Evolutionary conservation across 495 filamentous ascomycete genomes (phyloP).

Genomic region (Xylaria telfairii): DNA sequence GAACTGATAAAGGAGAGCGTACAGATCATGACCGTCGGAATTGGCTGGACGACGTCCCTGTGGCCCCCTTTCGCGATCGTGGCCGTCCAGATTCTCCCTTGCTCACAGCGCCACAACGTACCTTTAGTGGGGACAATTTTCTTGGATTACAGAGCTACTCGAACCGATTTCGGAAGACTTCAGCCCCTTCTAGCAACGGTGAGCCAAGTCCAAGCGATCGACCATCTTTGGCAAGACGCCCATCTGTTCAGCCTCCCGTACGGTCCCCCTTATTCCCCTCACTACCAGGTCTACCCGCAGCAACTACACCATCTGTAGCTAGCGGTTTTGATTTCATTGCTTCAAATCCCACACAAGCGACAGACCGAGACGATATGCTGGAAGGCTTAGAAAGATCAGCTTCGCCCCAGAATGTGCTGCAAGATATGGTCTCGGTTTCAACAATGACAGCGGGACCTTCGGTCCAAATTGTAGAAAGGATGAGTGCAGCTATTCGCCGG

Average conservation of each 20-base stretch:
- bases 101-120: constrained; percentile 47
- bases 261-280: constrained; percentile 41
- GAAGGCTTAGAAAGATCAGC: constrained; percentile 61
- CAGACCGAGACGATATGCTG: constrained; percentile 74
- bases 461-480: constrained; percentile 94
- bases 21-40: constrained; percentile 74
- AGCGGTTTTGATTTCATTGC: constrained; percentile 37
- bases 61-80: constrained; percentile 45
- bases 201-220: constrained; percentile 43
- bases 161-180: constrained; percentile 49
- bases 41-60: constrained; percentile 68
- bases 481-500: constrained; percentile 89
- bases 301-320: constrained; percentile 33
- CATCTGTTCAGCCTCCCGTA: constrained; percentile 46
- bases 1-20: constrained; percentile 71
- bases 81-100: constrained; percentile 56
- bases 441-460: constrained; percentile 89
- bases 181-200: constrained; percentile 52
- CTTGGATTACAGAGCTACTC: constrained; percentile 52
- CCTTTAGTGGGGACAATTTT: constrained; percentile 54
- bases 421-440: constrained; percentile 88
- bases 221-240: constrained; percentile 40
- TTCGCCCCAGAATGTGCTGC: constrained; percentile 75
- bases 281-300: constrained; percentile 14
- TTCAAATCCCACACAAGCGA: constrained; percentile 60